These are phyloP conservation scores for Vickermania spadyakhi DNA, from an alignment of 208 protist genomes.

Conservation along the genomic window DNA sequence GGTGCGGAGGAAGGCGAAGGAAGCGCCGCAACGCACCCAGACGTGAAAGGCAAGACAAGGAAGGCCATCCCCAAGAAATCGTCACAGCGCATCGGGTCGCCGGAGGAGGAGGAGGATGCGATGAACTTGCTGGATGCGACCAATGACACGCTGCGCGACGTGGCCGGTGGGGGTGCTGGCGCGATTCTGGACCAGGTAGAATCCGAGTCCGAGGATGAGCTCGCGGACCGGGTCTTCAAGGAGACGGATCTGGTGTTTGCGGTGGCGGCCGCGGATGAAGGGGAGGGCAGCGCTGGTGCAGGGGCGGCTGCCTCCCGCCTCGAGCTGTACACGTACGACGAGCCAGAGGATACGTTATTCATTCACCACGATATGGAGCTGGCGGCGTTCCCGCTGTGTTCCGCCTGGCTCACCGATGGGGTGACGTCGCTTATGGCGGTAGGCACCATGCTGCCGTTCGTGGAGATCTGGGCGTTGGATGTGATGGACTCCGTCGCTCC, in stretches of 20 bases:
- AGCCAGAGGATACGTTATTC: constrained; percentile 92
- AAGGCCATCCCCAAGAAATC: background rate
- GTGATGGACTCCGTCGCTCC: constrained; percentile 93
- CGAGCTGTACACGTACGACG: constrained; percentile 95
- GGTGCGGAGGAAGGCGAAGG: constrained; percentile 46
- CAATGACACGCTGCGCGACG: constrained; percentile 48
- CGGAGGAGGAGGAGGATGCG: constrained; percentile 17
- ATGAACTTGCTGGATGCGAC: constrained; percentile 25
- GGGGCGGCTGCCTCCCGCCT: constrained; percentile 71
- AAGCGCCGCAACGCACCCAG: background rate
- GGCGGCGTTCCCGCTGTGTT: constrained; percentile 88
- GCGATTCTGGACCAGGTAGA: constrained; percentile 73
- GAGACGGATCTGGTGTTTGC: constrained; percentile 85
- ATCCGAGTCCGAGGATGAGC: constrained; percentile 83
- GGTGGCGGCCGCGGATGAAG: constrained; percentile 15
- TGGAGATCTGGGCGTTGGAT: constrained; percentile 97
- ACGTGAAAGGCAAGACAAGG: background rate
- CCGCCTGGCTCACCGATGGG: constrained; percentile 91
- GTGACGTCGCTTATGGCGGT: constrained; percentile 91
- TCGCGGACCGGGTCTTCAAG: constrained; percentile 87
- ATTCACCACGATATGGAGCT: constrained; percentile 96
- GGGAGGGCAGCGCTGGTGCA: constrained; percentile 9
- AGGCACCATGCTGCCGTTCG: constrained; percentile 95
- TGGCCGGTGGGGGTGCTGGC: constrained; percentile 57
- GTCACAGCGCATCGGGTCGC: background rate